Evolutionary conservation across 2,329 filamentous ascomycete genomes (phyloP).

Genomic region (Fusarium heterosporum): DNA sequence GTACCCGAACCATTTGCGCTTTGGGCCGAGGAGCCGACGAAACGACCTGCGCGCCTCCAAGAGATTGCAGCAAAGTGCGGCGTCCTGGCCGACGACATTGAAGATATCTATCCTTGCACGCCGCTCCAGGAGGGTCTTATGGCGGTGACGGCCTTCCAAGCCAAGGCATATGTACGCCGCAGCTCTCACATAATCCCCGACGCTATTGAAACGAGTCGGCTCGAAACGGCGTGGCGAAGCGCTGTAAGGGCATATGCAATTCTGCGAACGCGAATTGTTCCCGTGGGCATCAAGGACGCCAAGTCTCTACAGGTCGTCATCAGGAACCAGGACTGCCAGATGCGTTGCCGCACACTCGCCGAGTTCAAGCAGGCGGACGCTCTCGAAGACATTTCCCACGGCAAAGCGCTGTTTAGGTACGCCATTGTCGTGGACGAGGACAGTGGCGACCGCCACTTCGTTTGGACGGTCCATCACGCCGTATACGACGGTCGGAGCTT

Average conservation of each 20-base stretch:
- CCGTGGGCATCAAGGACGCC: conserved; percentile 13
- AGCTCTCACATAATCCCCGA: conserved; percentile 12
- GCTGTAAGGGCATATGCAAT: conserved; percentile 14
- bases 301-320: conserved; percentile 16
- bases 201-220: conserved; percentile 7
- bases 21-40: conserved; percentile 10
- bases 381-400: conserved; percentile 10
- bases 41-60: conserved; percentile 8
- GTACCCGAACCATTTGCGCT: conserved; percentile 9
- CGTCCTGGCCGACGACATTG: conserved; percentile 4
- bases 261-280: conserved; percentile 14
- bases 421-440: conserved; percentile 14
- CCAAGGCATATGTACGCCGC: conserved; percentile 14
- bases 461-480: conserved; percentile 15
- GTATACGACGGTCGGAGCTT: conserved; percentile 14
- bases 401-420: conserved; percentile 12
- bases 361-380: conserved; percentile 15
- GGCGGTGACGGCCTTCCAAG: conserved; percentile 15
- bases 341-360: conserved; percentile 8
- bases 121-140: conserved; percentile 14
- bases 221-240: conserved; percentile 11
- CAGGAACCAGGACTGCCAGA: conserved; percentile 9
- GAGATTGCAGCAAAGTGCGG: conserved; percentile 11
- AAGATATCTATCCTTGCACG: conserved; percentile 12
- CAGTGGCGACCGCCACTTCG: conserved; percentile 11